A percentile compares a stretch with the other conserved stretches of the same genome.
Conservation (phyloP, 768 basidiomycete species). For the Pleurotus platypus region DNA sequence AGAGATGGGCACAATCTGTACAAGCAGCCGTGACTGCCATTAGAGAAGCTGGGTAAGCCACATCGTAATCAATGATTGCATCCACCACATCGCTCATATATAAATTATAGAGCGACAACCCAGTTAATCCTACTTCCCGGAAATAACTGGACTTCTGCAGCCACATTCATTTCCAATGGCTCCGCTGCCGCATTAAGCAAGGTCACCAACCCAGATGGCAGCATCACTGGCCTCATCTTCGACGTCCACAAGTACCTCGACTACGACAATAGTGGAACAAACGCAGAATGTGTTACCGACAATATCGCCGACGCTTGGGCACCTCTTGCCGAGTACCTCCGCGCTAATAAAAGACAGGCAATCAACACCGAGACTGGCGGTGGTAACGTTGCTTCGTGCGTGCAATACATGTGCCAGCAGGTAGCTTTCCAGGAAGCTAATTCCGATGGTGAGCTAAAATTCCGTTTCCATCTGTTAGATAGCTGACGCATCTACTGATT, state of each 20-base stretch:
- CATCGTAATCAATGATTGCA: not conserved
- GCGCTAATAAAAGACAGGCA: conserved; percentile 46
- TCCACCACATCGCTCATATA: not conserved
- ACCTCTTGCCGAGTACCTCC: conserved; percentile 46
- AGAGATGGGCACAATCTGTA: conserved; percentile 45
- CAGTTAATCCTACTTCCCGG: conserved; percentile 61
- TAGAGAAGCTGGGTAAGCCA: conserved; percentile 42
- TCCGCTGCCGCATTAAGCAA: conserved; percentile 44
- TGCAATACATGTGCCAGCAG: conserved; percentile 40
- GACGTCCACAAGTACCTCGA: conserved; percentile 51
- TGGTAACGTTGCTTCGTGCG: conserved; percentile 46
- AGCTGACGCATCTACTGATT: not conserved
- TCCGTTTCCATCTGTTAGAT: not conserved
- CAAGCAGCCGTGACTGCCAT: conserved; percentile 64
- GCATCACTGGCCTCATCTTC: conserved; percentile 43
- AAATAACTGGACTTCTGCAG: conserved; percentile 52
- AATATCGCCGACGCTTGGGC: conserved; percentile 45
- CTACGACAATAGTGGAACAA: conserved; percentile 14
- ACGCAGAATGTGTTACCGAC: conserved; percentile 47
- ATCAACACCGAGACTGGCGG: conserved; percentile 63
- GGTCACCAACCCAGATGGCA: conserved; percentile 44
- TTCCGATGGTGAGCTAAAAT: conserved; percentile 36
- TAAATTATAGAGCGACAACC: conserved; percentile 37
- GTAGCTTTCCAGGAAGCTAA: conserved; percentile 42
- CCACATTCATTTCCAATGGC: conserved; percentile 45